Conservation (phyloP, 306 rosid species). For the Sophora flavescens region DNA sequence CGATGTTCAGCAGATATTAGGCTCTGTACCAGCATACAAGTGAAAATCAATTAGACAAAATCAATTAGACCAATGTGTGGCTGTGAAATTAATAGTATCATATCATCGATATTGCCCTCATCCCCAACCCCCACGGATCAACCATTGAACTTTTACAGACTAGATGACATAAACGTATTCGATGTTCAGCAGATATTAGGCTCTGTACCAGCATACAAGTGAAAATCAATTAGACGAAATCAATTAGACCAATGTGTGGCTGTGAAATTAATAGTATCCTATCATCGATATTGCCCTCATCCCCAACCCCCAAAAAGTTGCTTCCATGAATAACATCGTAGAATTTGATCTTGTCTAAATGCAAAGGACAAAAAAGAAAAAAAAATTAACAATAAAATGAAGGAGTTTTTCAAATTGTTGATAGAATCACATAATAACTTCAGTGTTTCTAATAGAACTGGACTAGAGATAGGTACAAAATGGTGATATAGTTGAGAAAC, state of each 20-base stretch:
- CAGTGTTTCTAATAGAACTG: background rate
- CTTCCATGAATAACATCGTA: constrained; percentile 22
- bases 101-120: background rate
- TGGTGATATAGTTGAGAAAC: too few species aligned
- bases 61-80: constrained; percentile 7
- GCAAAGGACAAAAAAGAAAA: background rate
- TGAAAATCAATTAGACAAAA: constrained; percentile 28
- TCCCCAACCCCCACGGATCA: background rate
- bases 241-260: constrained; percentile 28
- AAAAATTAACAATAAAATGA: background rate
- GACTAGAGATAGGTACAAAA: too few species aligned
- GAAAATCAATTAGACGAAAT: constrained; percentile 31
- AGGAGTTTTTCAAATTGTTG: constrained; percentile 13
- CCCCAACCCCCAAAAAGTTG: background rate
- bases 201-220: constrained; percentile 55
- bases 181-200: constrained; percentile 80
- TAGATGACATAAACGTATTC: constrained; percentile 69
- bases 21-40: constrained; percentile 54
- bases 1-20: constrained; percentile 84
- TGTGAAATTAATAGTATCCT: constrained; percentile 16
- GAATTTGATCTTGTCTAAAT: constrained; percentile 15
- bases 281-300: background rate
- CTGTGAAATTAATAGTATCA: constrained; percentile 21
- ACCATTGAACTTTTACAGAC: too few species aligned
- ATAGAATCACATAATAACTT: constrained; percentile 12